Evolutionary conservation across 1,139 yeast genomes (phyloP).

Genomic region (Pichia sp.): DNA sequence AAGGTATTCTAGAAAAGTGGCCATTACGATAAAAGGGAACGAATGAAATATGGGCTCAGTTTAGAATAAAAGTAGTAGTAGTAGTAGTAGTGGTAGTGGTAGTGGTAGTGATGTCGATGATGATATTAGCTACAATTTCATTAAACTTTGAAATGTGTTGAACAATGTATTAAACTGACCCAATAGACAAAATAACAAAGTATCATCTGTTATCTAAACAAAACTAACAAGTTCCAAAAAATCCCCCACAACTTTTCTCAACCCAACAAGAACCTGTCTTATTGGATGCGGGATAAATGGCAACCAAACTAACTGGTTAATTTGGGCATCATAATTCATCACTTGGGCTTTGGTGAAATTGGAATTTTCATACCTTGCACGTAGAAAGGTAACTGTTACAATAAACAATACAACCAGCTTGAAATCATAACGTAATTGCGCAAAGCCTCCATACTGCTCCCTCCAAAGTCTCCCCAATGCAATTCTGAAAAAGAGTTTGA

Average conservation of each 20-base stretch:
- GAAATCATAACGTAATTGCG: slow-evolving; percentile 14
- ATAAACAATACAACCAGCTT: slow-evolving; percentile 24
- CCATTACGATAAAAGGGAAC: too few species aligned
- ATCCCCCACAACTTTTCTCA: slow-evolving; percentile 11
- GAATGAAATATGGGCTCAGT: too few species aligned
- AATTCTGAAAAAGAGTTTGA: slow-evolving; percentile 16
- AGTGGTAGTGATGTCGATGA: too few species aligned
- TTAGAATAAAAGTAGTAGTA: background rate
- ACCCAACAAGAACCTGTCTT: slow-evolving; percentile 7
- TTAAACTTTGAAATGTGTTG: too few species aligned
- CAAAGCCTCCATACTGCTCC: slow-evolving; percentile 10
- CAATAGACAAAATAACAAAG: background rate
- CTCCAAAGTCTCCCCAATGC: slow-evolving; percentile 22
- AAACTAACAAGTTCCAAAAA: slow-evolving; percentile 12
- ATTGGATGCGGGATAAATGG: slow-evolving; percentile 19
- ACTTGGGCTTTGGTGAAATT: slow-evolving; percentile 36
- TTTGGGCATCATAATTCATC: slow-evolving; percentile 31
- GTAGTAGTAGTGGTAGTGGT: background rate
- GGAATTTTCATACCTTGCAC: slow-evolving; percentile 37
- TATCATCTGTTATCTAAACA: background rate
- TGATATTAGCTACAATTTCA: too few species aligned
- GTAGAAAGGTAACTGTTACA: slow-evolving; percentile 34
- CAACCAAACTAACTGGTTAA: slow-evolving; percentile 26
- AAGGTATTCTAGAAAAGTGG: too few species aligned
- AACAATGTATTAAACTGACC: too few species aligned